These are phyloP conservation scores for Asterella californica DNA, from an alignment of 225 moss, liverwort and hornwort genomes.

Conservation along the genomic window DNA sequence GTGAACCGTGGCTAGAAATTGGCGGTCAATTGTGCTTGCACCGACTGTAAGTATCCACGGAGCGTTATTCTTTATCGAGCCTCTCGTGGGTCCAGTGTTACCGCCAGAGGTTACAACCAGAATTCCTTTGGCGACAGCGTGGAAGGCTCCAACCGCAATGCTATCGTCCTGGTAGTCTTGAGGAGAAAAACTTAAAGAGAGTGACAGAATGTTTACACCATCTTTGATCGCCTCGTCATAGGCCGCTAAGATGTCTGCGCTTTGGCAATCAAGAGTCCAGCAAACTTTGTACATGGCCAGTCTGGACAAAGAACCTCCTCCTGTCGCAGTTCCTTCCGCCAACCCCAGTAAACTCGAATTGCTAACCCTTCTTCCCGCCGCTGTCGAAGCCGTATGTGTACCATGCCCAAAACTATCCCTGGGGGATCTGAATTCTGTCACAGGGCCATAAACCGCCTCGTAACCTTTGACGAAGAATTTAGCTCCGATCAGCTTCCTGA, in stretches of 20 bases:
- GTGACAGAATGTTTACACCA: no score
- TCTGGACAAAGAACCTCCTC: no score
- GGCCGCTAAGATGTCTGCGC: constrained; percentile 68
- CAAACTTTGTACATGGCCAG: constrained; percentile 76
- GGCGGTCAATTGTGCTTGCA: constrained; percentile 56
- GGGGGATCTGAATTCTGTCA: no score
- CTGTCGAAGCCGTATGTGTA: no score
- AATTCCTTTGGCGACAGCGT: constrained; percentile 56
- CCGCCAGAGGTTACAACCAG: no score
- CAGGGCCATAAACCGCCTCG: no score
- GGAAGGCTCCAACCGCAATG: constrained; percentile 66
- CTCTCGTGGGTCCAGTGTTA: constrained; percentile 45
- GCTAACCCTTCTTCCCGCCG: no score
- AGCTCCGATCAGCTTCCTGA: constrained; percentile 71
- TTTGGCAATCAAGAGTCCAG: constrained; percentile 52
- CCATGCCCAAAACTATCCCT: no score
- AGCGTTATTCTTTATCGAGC: constrained; percentile 47
- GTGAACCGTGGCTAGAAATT: constrained; percentile 50
- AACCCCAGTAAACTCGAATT: no score
- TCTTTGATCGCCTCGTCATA: constrained; percentile 61
- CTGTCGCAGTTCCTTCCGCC: no score
- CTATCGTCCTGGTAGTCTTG: constrained; percentile 48
- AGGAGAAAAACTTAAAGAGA: constrained; percentile 49
- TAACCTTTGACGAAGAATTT: no score
- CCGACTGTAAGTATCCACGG: constrained; percentile 79